Conservation (phyloP, 768 basidiomycete genomes). For the Stropharia rugosoannulata region DNA sequence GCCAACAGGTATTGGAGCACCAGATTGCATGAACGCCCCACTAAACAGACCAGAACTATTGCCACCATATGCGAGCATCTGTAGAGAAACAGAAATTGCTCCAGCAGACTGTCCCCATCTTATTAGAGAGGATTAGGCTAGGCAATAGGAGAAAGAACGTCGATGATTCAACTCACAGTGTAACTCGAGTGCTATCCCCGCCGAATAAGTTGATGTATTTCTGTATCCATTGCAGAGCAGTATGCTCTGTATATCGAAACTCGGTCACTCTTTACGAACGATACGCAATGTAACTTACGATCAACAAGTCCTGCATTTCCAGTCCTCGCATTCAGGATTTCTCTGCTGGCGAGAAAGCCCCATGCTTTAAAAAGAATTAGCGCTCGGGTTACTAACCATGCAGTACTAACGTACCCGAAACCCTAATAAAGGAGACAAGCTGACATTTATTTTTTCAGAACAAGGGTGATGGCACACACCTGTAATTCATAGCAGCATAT, state of each 20-base stretch:
- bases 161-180: constrained; percentile 27
- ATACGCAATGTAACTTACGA: constrained; percentile 19
- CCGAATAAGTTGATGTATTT: constrained; percentile 55
- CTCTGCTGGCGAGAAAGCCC: constrained; percentile 31
- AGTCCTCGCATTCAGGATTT: constrained; percentile 24
- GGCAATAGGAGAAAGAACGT: background rate
- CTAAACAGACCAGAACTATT: constrained; percentile 32
- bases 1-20: constrained; percentile 21
- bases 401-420: constrained; percentile 16
- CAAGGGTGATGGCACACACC: constrained; percentile 16
- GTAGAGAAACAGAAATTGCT: constrained; percentile 39
- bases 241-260: constrained; percentile 19
- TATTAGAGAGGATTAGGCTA: background rate
- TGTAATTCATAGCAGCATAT: constrained; percentile 55
- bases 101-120: constrained; percentile 49
- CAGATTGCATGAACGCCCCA: constrained; percentile 31
- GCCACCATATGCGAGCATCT: constrained; percentile 33
- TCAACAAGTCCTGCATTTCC: constrained; percentile 31
- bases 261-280: background rate
- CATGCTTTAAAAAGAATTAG: constrained; percentile 14
- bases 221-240: constrained; percentile 57
- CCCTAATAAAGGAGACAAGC: constrained; percentile 6
- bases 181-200: constrained; percentile 50
- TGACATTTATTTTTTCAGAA: background rate
- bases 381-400: background rate